Conservation (phyloP, 2,329 filamentous ascomycete species). For the Byssothecium circinans region DNA sequence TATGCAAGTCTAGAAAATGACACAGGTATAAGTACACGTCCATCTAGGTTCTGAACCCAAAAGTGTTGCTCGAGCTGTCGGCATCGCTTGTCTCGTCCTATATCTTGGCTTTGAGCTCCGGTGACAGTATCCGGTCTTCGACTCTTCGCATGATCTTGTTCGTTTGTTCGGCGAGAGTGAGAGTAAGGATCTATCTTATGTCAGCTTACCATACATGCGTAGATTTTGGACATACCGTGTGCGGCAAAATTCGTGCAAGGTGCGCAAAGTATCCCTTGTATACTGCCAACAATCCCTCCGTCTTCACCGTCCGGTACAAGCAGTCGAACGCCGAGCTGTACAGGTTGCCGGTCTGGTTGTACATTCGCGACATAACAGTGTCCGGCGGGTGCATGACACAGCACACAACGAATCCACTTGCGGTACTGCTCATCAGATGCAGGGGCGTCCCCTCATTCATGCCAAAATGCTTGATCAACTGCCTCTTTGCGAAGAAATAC, state of each 20-base stretch:
- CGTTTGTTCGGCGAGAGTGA: conserved; percentile 93
- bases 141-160: conserved; percentile 86
- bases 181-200: conserved; percentile 69
- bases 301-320: conserved; percentile 83
- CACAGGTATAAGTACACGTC: conserved; percentile 10
- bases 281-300: conserved; percentile 86
- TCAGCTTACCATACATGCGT: conserved; percentile 13
- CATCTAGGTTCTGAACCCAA: neutral
- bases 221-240: conserved; percentile 62
- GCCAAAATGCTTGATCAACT: conserved; percentile 76
- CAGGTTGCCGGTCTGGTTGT: conserved; percentile 98
- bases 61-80: neutral
- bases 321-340: conserved; percentile 94
- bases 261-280: conserved; percentile 99
- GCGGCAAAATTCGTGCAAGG: conserved; percentile 87
- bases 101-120: conserved; percentile 51
- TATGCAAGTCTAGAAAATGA: conserved; percentile 9
- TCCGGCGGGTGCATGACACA: conserved; percentile 98
- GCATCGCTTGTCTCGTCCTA: conserved; percentile 28
- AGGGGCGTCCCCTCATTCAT: conserved; percentile 90
- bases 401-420: conserved; percentile 94
- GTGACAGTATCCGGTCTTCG: conserved; percentile 62
- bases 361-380: conserved; percentile 97
- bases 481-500: conserved; percentile 95
- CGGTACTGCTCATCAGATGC: conserved; percentile 84